A percentile compares a stretch with the other conserved stretches of the same genome.
These are phyloP conservation scores for Thecaphora frezii DNA, from an alignment of 1,284 basidiomycete species.

Conservation along the genomic window DNA sequence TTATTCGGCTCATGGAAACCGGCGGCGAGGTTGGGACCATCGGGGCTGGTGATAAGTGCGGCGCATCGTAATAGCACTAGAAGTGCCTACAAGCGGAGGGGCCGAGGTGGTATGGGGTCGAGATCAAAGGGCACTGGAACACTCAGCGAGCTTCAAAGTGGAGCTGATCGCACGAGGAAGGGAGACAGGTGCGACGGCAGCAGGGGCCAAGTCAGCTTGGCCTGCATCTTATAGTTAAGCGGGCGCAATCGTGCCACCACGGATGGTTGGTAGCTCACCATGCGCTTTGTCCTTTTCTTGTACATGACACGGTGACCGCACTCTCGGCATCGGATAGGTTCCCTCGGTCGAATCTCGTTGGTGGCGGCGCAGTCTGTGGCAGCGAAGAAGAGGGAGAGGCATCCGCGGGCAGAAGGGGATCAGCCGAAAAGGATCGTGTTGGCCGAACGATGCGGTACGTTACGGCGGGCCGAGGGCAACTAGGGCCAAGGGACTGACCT, in stretches of 20 bases:
- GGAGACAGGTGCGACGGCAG: not conserved
- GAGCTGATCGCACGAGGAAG: constrained; percentile 13
- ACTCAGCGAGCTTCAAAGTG: constrained; percentile 39
- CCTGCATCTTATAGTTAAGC: too few species aligned
- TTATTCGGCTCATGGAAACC: too few species aligned
- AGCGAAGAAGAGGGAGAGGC: not conserved
- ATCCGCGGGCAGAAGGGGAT: not conserved
- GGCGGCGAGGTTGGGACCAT: too few species aligned
- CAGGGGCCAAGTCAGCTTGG: not conserved
- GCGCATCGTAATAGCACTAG: too few species aligned
- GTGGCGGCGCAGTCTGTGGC: constrained; percentile 83
- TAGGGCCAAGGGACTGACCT: constrained; percentile 64
- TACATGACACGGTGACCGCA: constrained; percentile 99
- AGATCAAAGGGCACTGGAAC: too few species aligned
- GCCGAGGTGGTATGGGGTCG: too few species aligned
- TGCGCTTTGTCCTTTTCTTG: constrained; percentile 92
- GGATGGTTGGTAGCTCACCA: constrained; percentile 65
- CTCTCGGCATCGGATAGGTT: constrained; percentile 93
- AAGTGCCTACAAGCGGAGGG: too few species aligned
- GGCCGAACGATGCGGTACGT: too few species aligned
- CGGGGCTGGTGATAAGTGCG: too few species aligned
- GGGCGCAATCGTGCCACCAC: not conserved
- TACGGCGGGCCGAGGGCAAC: not conserved
- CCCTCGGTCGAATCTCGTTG: constrained; percentile 88
- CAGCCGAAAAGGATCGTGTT: constrained; percentile 3